These are phyloP conservation scores for Cercospora berteroae DNA, from an alignment of 2,329 filamentous ascomycete genomes.

Conservation along the genomic window DNA sequence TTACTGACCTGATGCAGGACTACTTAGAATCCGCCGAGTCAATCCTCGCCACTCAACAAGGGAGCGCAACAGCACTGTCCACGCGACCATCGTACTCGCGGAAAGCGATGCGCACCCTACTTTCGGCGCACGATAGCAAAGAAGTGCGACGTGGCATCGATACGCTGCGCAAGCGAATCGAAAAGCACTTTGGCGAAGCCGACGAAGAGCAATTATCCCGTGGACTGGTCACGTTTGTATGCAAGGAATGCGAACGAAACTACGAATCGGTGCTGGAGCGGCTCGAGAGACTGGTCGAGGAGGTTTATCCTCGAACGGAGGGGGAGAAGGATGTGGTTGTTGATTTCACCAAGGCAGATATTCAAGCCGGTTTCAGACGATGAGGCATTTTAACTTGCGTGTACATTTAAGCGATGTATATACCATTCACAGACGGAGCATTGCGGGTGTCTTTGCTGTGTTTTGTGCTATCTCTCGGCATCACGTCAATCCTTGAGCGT, in stretches of 20 bases:
- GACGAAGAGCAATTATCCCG: slow-evolving; percentile 68
- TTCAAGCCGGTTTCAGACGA: slow-evolving; percentile 37
- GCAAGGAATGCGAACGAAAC: slow-evolving; percentile 58
- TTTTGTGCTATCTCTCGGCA: background rate
- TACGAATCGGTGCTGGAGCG: slow-evolving; percentile 57
- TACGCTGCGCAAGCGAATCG: slow-evolving; percentile 79
- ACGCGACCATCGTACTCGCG: slow-evolving; percentile 80
- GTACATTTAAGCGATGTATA: background rate
- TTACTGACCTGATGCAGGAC: slow-evolving; percentile 51
- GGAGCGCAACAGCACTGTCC: slow-evolving; percentile 62
- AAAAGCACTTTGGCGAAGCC: slow-evolving; percentile 94
- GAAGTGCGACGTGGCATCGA: slow-evolving; percentile 82
- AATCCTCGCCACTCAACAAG: slow-evolving; percentile 52
- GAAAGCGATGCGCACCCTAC: slow-evolving; percentile 78
- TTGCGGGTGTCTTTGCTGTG: background rate
- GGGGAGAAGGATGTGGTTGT: slow-evolving; percentile 47
- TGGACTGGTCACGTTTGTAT: slow-evolving; percentile 58
- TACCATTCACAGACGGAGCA: background rate
- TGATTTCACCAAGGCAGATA: slow-evolving; percentile 38
- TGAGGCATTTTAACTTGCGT: background rate
- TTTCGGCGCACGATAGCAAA: slow-evolving; percentile 75
- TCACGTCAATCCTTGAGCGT: background rate
- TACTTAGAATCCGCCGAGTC: slow-evolving; percentile 87
- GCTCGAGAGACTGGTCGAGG: slow-evolving; percentile 41
- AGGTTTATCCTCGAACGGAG: slow-evolving; percentile 42